phyloP scores from a whole-genome alignment of 202 grass and related monocot genomes.

The Dendrocalamus latiflorus region DNA sequence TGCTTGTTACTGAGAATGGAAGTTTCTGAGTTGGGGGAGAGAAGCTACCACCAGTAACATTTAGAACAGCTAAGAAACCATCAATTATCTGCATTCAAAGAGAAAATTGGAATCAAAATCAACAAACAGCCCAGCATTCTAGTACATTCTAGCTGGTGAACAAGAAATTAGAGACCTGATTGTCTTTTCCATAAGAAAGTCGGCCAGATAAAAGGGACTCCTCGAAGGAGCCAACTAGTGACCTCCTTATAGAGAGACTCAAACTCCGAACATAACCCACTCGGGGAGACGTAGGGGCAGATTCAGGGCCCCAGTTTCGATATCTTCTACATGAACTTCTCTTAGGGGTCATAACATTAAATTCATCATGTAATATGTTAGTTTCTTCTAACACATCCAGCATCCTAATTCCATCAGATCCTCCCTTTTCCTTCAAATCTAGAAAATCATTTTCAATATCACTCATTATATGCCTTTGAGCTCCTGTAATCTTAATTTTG shows the following conservation, averaged over 20 bases:
- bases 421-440: conserved; percentile 43
- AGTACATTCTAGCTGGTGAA: conserved; percentile 2
- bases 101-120: conserved; percentile 14
- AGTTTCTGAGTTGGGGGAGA: conserved; percentile 72
- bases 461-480: conserved; percentile 43
- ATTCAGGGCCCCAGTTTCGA: conserved; percentile 33
- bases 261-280: conserved; percentile 37
- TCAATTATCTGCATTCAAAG: conserved; percentile 67
- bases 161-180: conserved; percentile 54
- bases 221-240: conserved; percentile 92
- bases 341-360: conserved; percentile 48
- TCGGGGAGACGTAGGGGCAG: conserved; percentile 33
- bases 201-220: conserved; percentile 94
- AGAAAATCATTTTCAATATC: conserved; percentile 62
- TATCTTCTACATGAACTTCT: conserved; percentile 35
- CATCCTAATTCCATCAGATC: conserved; percentile 30
- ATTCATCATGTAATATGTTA: conserved; percentile 60
- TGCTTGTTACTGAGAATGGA: conserved; percentile 81
- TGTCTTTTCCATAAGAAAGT: conserved; percentile 74
- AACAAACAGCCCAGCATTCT: background rate
- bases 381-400: conserved; percentile 32
- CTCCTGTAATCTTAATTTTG: conserved; percentile 51
- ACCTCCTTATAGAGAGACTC: conserved; percentile 57
- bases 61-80: conserved; percentile 85
- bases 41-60: conserved; percentile 81